phyloP scores from a whole-genome alignment of 2,329 filamentous ascomycete species.

The Harringtonia aguacate region DNA sequence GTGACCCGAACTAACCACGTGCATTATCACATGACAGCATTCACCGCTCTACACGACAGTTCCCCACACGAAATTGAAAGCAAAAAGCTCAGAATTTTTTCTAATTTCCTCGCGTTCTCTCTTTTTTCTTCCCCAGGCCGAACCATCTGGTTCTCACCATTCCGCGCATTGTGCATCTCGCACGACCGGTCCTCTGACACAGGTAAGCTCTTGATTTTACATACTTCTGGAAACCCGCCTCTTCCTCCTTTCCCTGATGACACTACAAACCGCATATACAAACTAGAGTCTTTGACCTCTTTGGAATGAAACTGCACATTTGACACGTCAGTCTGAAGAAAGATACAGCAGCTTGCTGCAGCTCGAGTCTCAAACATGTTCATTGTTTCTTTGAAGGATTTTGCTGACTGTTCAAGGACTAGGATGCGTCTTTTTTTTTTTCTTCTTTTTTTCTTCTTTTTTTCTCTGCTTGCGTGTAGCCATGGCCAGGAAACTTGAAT shows the following conservation, averaged over 20 bases:
- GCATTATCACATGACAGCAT: neutral
- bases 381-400: neutral
- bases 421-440: neutral
- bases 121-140: neutral
- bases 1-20: conserved; percentile 13
- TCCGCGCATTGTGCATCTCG: neutral
- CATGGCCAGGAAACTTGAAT: too few relatives aligned
- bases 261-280: conserved; percentile 77
- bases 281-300: conserved; percentile 98
- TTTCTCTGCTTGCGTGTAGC: neutral
- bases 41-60: neutral
- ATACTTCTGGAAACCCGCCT: conserved; percentile 10
- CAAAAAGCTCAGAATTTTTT: conserved; percentile 9
- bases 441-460: neutral
- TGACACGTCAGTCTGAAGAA: conserved; percentile 88
- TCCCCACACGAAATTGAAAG: neutral
- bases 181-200: conserved; percentile 1
- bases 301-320: conserved; percentile 68
- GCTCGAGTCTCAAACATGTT: too few relatives aligned
- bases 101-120: conserved; percentile 13
- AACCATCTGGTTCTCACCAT: neutral
- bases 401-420: neutral
- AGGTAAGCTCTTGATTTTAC: conserved; percentile 15
- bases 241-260: conserved; percentile 55
- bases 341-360: conserved; percentile 3